A percentile compares a stretch with the other conserved stretches of the same genome.
These are phyloP conservation scores for Panus rudis DNA, from an alignment of 768 basidiomycete species.

Conservation along the genomic window DNA sequence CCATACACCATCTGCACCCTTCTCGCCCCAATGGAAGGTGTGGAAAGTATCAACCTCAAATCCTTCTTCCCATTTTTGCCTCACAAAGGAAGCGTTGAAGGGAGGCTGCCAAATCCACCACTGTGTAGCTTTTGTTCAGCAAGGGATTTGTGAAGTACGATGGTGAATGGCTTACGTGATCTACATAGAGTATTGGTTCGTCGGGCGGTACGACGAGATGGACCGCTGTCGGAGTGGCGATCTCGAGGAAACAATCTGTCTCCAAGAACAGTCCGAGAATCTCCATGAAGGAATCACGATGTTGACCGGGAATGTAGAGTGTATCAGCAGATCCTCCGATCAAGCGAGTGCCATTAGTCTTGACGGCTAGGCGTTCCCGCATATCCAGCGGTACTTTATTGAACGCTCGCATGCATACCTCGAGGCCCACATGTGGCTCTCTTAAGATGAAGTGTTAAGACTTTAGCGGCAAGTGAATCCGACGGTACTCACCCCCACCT, in stretches of 20 bases:
- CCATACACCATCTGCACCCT: constrained; percentile 28
- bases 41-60: constrained; percentile 47
- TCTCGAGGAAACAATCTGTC: constrained; percentile 44
- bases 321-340: constrained; percentile 45
- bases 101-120: constrained; percentile 46
- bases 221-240: constrained; percentile 38
- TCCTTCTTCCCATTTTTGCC: constrained; percentile 38
- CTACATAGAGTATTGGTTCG: constrained; percentile 39
- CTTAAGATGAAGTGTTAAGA: constrained; percentile 14
- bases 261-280: constrained; percentile 37
- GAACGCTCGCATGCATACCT: constrained; percentile 38
- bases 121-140: constrained; percentile 16
- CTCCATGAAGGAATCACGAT: constrained; percentile 33
- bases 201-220: constrained; percentile 34
- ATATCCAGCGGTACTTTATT: constrained; percentile 26
- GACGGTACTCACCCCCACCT: constrained; percentile 36
- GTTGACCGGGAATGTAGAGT: constrained; percentile 39
- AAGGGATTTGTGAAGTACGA: not conserved
- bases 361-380: constrained; percentile 31
- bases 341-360: constrained; percentile 28
- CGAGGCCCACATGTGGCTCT: constrained; percentile 38
- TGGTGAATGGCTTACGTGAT: constrained; percentile 30
- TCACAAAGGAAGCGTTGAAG: constrained; percentile 39
- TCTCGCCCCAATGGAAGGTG: constrained; percentile 44
- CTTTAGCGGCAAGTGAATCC: not conserved